Percentiles rank a stretch among this genome's conserved stretches.
Conservation (phyloP, 176 grass and related monocot genomes). For the Musa troglodytarum region DNA sequence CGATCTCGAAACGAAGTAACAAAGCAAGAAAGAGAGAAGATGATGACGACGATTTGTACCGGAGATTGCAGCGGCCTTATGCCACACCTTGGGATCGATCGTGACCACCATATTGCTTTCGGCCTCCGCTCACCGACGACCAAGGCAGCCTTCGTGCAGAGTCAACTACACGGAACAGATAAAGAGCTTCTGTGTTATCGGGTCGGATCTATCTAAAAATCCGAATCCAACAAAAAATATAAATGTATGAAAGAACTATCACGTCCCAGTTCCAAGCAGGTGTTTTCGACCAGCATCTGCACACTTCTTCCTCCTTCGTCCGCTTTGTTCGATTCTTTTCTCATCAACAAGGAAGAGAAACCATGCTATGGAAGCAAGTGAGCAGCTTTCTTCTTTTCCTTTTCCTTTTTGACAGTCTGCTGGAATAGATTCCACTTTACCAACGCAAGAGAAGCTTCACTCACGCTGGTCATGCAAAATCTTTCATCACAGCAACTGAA, state of each 20-base stretch:
- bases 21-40: not conserved
- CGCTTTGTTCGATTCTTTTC: too few relatives aligned
- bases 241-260: too few relatives aligned
- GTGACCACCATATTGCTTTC: not conserved
- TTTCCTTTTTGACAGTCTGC: not conserved
- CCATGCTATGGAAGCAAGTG: not conserved
- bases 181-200: too few relatives aligned
- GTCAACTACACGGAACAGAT: too few relatives aligned
- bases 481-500: not conserved
- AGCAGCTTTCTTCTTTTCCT: not conserved
- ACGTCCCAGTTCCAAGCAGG: too few relatives aligned
- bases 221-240: too few relatives aligned
- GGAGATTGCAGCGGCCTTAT: constrained; percentile 87
- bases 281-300: too few relatives aligned
- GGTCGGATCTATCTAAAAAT: too few relatives aligned
- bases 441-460: not conserved
- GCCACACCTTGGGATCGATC: constrained; percentile 64
- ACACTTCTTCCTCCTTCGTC: too few relatives aligned
- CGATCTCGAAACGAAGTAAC: not conserved
- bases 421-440: not conserved
- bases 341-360: too few relatives aligned
- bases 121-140: not conserved
- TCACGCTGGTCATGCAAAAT: not conserved
- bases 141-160: too few relatives aligned
- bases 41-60: constrained; percentile 25